Conservation (phyloP, 2,329 filamentous ascomycete genomes). For the Metarhizium humberi region DNA sequence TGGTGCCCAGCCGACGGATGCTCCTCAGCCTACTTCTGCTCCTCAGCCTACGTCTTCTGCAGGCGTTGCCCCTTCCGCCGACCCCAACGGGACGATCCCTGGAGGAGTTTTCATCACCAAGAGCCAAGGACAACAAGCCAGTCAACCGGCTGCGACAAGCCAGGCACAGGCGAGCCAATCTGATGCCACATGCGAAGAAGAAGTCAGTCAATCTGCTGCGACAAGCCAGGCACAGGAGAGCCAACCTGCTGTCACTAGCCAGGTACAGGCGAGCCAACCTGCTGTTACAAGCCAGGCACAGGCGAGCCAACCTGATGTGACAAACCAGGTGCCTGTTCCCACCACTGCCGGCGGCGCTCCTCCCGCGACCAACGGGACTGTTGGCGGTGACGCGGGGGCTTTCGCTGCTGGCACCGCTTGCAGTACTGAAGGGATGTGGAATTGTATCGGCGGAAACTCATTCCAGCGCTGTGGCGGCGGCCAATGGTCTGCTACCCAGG, state of each 20-base stretch:
- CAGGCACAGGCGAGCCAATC: background rate
- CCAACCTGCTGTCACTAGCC: conserved; percentile 7
- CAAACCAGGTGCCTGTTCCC: conserved; percentile 11
- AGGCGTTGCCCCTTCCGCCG: background rate
- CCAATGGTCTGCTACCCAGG: conserved; percentile 33
- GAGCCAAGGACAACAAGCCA: conserved; percentile 6
- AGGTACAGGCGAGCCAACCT: conserved; percentile 5
- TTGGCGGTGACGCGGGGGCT: conserved; percentile 12
- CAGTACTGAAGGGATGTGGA: conserved; percentile 39
- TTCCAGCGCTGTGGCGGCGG: conserved; percentile 49
- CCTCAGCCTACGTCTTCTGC: background rate
- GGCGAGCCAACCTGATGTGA: background rate
- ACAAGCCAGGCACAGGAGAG: conserved; percentile 6
- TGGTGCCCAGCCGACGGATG: conserved; percentile 7
- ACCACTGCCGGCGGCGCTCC: conserved; percentile 1
- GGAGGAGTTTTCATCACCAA: conserved; percentile 33
- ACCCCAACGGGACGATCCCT: conserved; percentile 9
- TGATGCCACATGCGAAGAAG: background rate
- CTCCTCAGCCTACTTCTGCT: background rate
- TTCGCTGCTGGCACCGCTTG: conserved; percentile 35
- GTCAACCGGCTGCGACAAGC: conserved; percentile 7
- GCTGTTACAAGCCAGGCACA: conserved; percentile 2
- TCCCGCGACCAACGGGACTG: conserved; percentile 1
- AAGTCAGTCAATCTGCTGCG: background rate
- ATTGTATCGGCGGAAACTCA: conserved; percentile 39